Evolutionary conservation across 2,329 filamentous ascomycete species (phyloP).

Genomic region (Zarea fungicola): DNA sequence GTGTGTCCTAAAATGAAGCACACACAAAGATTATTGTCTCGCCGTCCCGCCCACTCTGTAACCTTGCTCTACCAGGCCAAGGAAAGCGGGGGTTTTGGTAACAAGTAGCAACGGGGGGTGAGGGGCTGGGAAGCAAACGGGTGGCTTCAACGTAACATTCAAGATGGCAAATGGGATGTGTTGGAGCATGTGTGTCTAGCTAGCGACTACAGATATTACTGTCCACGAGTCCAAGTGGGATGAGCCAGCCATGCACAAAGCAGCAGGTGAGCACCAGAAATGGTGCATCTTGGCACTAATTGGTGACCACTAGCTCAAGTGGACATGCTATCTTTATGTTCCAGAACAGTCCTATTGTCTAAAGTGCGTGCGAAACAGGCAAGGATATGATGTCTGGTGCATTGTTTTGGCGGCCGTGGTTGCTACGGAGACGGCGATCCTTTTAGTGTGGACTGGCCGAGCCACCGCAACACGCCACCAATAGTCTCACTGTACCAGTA

Average conservation of each 20-base stretch:
- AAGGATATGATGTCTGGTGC: neutral
- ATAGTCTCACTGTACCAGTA: too few relatives aligned
- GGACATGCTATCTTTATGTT: neutral
- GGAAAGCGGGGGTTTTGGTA: slow-evolving; percentile 10
- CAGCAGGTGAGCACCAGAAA: neutral
- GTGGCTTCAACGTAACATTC: too few relatives aligned
- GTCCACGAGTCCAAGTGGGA: too few relatives aligned
- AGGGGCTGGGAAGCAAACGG: too few relatives aligned
- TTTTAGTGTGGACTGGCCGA: neutral
- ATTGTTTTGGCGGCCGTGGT: slow-evolving; percentile 10
- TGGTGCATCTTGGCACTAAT: neutral
- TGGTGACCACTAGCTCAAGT: neutral
- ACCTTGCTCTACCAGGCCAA: slow-evolving; percentile 1
- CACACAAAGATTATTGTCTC: neutral
- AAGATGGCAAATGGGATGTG: too few relatives aligned
- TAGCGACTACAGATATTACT: neutral
- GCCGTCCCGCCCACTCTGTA: too few relatives aligned
- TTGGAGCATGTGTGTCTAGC: too few relatives aligned
- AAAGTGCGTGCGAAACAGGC: neutral
- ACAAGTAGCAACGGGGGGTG: slow-evolving; percentile 8
- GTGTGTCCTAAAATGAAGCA: slow-evolving; percentile 1
- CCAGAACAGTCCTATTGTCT: slow-evolving; percentile 12
- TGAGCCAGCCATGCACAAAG: neutral
- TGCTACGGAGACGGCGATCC: neutral
- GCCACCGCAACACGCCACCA: neutral